phyloP scores from a whole-genome alignment of 116 monocot species.

The Thalassia testudinum region DNA sequence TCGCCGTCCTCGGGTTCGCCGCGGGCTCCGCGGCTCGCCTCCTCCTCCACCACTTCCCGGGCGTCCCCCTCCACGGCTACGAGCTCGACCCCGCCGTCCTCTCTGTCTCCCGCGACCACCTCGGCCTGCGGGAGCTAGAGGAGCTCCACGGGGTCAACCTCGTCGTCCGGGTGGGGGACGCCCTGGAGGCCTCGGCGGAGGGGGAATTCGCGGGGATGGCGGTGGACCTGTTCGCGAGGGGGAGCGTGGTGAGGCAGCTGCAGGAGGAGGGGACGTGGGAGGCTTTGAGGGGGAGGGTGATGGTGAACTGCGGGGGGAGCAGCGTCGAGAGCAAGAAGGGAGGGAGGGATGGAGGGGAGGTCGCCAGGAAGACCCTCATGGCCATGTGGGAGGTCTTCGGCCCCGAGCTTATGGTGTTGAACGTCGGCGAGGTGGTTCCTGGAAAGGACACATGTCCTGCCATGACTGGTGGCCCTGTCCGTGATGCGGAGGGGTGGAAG shows the following conservation, averaged over 20 bases:
- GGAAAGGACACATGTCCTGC: constrained; percentile 42
- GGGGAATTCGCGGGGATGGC: constrained; percentile 44
- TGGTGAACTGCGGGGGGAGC: constrained; percentile 63
- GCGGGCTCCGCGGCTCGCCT: constrained; percentile 64
- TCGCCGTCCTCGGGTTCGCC: constrained; percentile 71
- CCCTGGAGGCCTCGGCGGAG: constrained; percentile 23
- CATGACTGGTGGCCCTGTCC: constrained; percentile 24
- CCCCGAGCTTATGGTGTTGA: constrained; percentile 31
- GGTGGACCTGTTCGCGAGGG: constrained; percentile 63
- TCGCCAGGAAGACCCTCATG: constrained; percentile 37
- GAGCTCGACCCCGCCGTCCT: constrained; percentile 76
- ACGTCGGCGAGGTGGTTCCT: constrained; percentile 7
- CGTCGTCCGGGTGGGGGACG: constrained; percentile 47
- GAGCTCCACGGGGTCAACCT: constrained; percentile 17
- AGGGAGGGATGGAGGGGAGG: constrained; percentile 32
- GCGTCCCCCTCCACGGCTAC: constrained; percentile 47
- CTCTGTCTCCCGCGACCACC: constrained; percentile 42
- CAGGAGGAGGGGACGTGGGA: constrained; percentile 43
- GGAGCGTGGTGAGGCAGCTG: constrained; percentile 55
- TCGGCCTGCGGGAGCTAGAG: constrained; percentile 55
- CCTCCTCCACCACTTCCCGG: constrained; percentile 39
- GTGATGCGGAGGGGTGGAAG: constrained; percentile 35
- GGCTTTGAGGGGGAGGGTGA: constrained; percentile 41
- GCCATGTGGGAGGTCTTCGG: constrained; percentile 35
- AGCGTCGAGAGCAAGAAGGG: constrained; percentile 58